Evolutionary conservation across 2,329 filamentous ascomycete genomes (phyloP), one percentile per base, ranked within the genome.

Genomic region (Westerdykella sp.): DNA sequence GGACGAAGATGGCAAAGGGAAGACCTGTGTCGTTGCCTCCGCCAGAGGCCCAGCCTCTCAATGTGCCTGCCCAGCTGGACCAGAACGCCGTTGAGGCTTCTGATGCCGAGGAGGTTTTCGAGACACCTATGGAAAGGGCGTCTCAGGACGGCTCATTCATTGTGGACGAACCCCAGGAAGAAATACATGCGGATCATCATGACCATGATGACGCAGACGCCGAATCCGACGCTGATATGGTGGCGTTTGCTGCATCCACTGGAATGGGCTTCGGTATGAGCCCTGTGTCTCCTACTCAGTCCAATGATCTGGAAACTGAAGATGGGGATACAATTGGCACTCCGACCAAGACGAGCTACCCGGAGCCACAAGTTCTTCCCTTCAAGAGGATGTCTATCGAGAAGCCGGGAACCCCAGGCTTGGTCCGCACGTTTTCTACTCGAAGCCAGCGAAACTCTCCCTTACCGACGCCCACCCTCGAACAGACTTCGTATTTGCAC

Each of bases 351-450:
- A 48, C 44, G 6, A 50, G 40, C 23, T 54, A 60, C 23, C 53
- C 45, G 9, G 52, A 59, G 21, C 51, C 57, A 4, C 57, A 61
- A 38, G 62, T 67, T 1, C 42, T 67, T 44, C 53, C 58, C 13
- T 62, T 60, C 2, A 63, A 65, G 53, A 46, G 64, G 14, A 59
- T 67, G 59, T 67, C 64, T 1, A 60, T 67, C 16, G 62, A 62
- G 40, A 59, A 56, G 44, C 47, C 55, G 6, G 62, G 59, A 5
- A 55, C 59, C 28, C 59, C 61, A 35, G 57, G 55, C 11, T 42
- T 67, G 2, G 60, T 67, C 10, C 62, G 64, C 21, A 65, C 64
- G 2, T 65, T 55, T 41, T 65, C 62, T 12, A 53, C 53, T 13
- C 54, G 61, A 37, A 65, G 60, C 43, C 54, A 34, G 32, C 49